A percentile compares a stretch with the other conserved stretches of the same genome.
Evolutionary conservation across 768 basidiomycete genomes (phyloP).

Genomic region (Russula sp.): DNA sequence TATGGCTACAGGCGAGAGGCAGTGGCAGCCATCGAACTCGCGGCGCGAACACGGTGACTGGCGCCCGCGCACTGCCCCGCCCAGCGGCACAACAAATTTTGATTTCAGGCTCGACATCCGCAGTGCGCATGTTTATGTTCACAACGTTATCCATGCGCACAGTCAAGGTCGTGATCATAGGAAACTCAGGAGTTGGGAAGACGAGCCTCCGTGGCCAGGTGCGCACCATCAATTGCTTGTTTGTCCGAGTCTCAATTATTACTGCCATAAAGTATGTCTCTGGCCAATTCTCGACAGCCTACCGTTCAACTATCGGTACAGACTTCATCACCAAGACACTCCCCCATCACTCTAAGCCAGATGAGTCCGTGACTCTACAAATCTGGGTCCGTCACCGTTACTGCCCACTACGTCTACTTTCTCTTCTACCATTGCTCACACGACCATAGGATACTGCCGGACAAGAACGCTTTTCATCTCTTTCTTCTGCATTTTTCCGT

Average conservation of each 20-base stretch:
- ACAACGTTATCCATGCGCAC: constrained; percentile 51
- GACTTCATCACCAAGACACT: constrained; percentile 81
- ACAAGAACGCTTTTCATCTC: constrained; percentile 82
- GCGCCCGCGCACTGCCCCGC: constrained; percentile 7
- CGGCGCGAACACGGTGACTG: neutral
- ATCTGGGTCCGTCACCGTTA: constrained; percentile 53
- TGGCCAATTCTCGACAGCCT: constrained; percentile 69
- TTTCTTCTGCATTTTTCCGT: constrained; percentile 81
- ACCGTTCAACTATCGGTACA: constrained; percentile 85
- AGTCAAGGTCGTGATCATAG: constrained; percentile 79
- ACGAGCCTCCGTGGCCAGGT: constrained; percentile 76
- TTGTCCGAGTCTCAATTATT: neutral
- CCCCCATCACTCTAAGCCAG: constrained; percentile 53
- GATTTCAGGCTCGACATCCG: neutral
- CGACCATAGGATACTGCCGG: constrained; percentile 71
- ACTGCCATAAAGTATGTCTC: constrained; percentile 62
- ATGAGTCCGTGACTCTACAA: constrained; percentile 62
- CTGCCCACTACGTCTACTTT: neutral
- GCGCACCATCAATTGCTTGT: constrained; percentile 31
- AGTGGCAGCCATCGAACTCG: neutral
- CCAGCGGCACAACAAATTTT: neutral
- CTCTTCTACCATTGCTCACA: constrained; percentile 1
- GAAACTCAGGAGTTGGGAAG: constrained; percentile 83
- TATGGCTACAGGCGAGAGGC: neutral
- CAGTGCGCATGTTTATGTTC: neutral